Base-by-base conservation (phyloP, 306 rosid species). In the Betula pendula region DNA sequence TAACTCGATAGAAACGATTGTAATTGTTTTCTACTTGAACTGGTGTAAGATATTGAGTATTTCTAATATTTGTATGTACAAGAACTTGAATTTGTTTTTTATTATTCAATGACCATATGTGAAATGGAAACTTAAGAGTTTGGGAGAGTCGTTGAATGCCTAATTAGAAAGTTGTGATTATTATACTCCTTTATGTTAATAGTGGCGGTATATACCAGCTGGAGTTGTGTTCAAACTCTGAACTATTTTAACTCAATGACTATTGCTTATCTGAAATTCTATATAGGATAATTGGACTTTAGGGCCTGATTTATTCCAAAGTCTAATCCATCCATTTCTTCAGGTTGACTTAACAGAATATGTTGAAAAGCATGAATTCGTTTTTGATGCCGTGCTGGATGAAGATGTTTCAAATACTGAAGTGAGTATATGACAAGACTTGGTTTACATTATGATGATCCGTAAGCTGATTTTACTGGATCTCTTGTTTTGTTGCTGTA, bases 281-380 rank as follows among this genome's bases (percentile, higher is more conserved):
- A 10, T 10, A n/a, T 66, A 38, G 40, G 70, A 38, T 66, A 22
- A 66, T 3, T 38, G 47, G 31, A 45, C 68, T 69, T 0, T 13
- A 22, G 47, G 44, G 45, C 42, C 29, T 56, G 3, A 6, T 76
- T 53, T 66, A 15, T 44, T 6, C 33, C 33, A n/a, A 3, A 60
- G 56, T 70, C 81, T 75, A 56, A 82, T 78, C 84, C 76, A 47
- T 58, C 80, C 59, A 45, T 70, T 7, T 63, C 59, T 82, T 72
- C 85, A 92, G 97, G 97, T 92, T 67, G 96, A 92, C 88, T 81
- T 92, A 66, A 88, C 97, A 65, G 93, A 83, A 77, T 92, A 92
- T 76, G 86, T 85, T 44, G 96, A 85, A 87, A 87, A 82, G 58
- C 93, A 92, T 75, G 93, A 86, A 80, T 92, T 92, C 86, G 82